Evolutionary conservation across 2,329 filamentous ascomycete genomes (phyloP), one percentile per base, ranked within the genome.

Genomic region (Trichoderma atrobrunneum): DNA sequence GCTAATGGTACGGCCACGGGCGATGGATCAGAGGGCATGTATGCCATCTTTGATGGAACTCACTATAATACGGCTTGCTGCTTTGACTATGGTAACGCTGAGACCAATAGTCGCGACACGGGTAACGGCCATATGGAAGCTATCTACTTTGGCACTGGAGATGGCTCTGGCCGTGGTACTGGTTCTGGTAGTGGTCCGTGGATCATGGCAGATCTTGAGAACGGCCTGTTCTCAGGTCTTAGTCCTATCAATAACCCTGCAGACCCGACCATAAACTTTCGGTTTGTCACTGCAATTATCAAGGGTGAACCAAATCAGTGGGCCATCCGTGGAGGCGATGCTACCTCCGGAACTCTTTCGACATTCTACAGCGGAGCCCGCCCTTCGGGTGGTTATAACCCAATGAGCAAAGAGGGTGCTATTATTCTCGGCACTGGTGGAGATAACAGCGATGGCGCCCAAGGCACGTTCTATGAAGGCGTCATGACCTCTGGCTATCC

Each of bases 61-160:
- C 66, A 69, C 28, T 69, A 69, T 21, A 69, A 69, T 30, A 26
- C 21, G 2, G 56, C 11, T 7, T 69, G 66, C 28, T 69, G 66
- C 56, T 69, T 69, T 26, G 66, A 69, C n/a, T 69, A 69, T 16
- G 66, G 66, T 5, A 69, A 69, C n/a, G 66, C 66, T 6, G 66
- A 69, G 56, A 61, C 56, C 14, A 69, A 26, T n/a, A 61, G 36
- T 3, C 26, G 14, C 5, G 66, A 69, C 16, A 69, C 66, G 8
- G 66, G 66, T 21, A 69, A 69, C n/a, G 66, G 66, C 26, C 66
- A 69, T 11, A 69, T 69, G 66, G 66, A 69, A 12, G 66, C 66
- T 24, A 69, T 69, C 56, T 69, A 69, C 56, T 69, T 61, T 30
- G 66, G 66, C 26, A 21, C 34, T 21, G 32, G 66, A 14, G 30